Conservation (phyloP, 2,329 filamentous ascomycete species). For the Eutypa lata region DNA sequence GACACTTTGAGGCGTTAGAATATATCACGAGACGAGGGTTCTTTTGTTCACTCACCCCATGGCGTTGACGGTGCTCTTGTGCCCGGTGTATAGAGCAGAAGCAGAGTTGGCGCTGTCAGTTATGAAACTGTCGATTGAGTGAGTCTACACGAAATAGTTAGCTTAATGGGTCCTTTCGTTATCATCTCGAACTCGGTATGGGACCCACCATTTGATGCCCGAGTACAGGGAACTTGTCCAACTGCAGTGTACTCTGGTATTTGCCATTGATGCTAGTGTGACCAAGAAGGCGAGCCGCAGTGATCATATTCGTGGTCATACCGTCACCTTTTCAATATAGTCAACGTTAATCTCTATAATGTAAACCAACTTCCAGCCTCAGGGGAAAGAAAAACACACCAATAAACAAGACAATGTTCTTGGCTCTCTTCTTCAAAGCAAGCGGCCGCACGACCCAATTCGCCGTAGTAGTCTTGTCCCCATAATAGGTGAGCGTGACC, state of each 20-base stretch:
- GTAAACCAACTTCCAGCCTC: not conserved
- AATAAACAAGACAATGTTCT: slow-evolving; percentile 84
- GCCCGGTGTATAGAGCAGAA: slow-evolving; percentile 75
- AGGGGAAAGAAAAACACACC: slow-evolving; percentile 42
- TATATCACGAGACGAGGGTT: too few relatives aligned
- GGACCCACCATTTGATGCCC: slow-evolving; percentile 71
- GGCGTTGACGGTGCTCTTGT: slow-evolving; percentile 81
- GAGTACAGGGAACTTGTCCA: slow-evolving; percentile 82
- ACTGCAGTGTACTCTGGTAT: slow-evolving; percentile 70
- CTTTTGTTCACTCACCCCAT: slow-evolving; percentile 61
- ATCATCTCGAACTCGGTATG: not conserved
- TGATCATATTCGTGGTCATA: slow-evolving; percentile 76
- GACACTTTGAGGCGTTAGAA: slow-evolving; percentile 39
- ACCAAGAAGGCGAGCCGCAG: slow-evolving; percentile 74
- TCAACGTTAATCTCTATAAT: not conserved
- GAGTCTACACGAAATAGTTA: slow-evolving; percentile 46
- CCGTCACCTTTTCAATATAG: slow-evolving; percentile 39
- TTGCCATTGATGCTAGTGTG: slow-evolving; percentile 83
- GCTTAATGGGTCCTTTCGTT: not conserved
- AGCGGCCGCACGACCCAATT: slow-evolving; percentile 75
- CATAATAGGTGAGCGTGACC: slow-evolving; percentile 74
- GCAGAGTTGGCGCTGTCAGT: slow-evolving; percentile 85
- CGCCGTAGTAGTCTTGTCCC: slow-evolving; percentile 66
- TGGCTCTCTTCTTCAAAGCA: slow-evolving; percentile 67
- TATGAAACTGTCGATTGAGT: slow-evolving; percentile 81